phyloP scores from a whole-genome alignment of 192 early-diverging fungal species.

The Coemansia sp. region DNA sequence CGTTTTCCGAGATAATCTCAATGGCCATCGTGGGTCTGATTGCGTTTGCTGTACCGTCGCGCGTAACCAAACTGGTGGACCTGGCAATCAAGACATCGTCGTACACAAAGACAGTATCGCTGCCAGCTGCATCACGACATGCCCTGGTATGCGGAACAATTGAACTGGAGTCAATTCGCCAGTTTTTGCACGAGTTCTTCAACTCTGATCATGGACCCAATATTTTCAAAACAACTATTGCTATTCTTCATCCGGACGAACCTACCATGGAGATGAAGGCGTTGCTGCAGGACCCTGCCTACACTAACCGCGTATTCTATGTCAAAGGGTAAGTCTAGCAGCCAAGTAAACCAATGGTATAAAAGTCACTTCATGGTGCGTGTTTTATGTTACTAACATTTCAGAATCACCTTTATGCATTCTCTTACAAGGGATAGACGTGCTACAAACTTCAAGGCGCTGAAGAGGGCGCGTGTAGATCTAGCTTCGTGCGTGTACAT shows the following conservation, averaged over 20 bases:
- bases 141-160: conserved; percentile 47
- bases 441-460: conserved; percentile 40
- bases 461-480: conserved; percentile 36
- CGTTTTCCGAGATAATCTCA: conserved; percentile 44
- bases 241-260: conserved; percentile 39
- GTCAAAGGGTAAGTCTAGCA: conserved; percentile 41
- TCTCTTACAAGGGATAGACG: conserved; percentile 20
- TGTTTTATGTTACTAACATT: too few relatives aligned
- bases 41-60: conserved; percentile 51
- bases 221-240: conserved; percentile 42
- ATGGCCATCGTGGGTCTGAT: conserved; percentile 46
- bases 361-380: too few relatives aligned
- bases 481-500: conserved; percentile 54
- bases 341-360: not conserved
- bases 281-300: conserved; percentile 35
- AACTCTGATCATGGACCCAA: conserved; percentile 52
- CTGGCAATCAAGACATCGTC: conserved; percentile 44
- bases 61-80: conserved; percentile 36
- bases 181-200: conserved; percentile 55
- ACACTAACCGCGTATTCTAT: conserved; percentile 51
- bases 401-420: not conserved
- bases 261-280: conserved; percentile 47
- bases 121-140: conserved; percentile 35
- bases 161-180: conserved; percentile 34
- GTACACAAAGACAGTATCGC: conserved; percentile 34